Conservation (phyloP, 2,329 filamentous ascomycete species). For the Teratosphaeria destructans region DNA sequence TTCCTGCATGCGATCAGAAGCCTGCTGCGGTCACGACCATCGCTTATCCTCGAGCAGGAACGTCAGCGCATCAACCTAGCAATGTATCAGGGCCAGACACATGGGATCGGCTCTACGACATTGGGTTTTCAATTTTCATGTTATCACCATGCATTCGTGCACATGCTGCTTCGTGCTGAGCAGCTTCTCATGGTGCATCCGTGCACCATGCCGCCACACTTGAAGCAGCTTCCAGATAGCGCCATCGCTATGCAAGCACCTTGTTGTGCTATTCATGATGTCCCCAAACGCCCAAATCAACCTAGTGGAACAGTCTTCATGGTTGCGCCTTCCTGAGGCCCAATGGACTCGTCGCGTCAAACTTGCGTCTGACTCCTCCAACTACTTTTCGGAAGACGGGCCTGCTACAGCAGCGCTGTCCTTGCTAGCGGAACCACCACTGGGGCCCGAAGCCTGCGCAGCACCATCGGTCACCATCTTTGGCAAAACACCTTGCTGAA, state of each 20-base stretch:
- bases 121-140: neutral
- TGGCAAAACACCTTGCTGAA: conserved; percentile 78
- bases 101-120: neutral
- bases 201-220: neutral
- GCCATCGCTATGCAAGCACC: neutral
- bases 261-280: neutral
- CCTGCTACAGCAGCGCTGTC: neutral
- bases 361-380: neutral
- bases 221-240: neutral
- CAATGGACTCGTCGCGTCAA: neutral
- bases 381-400: neutral
- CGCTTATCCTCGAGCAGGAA: neutral
- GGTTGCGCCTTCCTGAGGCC: neutral
- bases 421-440: neutral
- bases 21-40: neutral
- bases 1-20: neutral
- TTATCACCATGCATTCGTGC: neutral
- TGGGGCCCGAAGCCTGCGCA: neutral
- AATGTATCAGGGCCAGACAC: neutral
- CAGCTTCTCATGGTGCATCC: neutral
- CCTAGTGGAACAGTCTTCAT: neutral
- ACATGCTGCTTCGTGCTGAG: neutral
- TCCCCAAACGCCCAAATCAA: neutral
- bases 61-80: neutral
- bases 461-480: conserved; percentile 4